Evolutionary conservation across 768 basidiomycete genomes (phyloP).

Genomic region (Panaeolus papilionaceus): DNA sequence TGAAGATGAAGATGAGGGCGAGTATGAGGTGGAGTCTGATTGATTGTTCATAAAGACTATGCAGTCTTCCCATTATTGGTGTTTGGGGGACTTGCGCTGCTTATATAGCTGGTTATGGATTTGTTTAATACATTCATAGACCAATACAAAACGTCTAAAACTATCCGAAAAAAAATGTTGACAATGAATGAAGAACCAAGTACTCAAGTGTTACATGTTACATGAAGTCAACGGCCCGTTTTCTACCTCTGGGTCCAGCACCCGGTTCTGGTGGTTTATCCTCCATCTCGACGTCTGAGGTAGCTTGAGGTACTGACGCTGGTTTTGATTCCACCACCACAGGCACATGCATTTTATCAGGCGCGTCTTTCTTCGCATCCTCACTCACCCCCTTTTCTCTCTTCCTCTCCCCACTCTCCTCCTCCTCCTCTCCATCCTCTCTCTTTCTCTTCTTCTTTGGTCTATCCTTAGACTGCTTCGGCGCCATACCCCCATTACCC

Average conservation of each 20-base stretch:
- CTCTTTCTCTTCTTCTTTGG: conserved; percentile 54
- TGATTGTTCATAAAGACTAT: neutral
- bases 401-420: conserved; percentile 58
- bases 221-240: conserved; percentile 80
- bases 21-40: conserved; percentile 18
- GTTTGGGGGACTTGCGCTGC: no score
- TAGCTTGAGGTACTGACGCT: conserved; percentile 6
- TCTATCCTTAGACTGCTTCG: conserved; percentile 42
- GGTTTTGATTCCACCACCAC: neutral
- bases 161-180: neutral
- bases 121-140: neutral
- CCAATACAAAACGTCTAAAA: conserved; percentile 6
- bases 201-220: conserved; percentile 34
- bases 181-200: neutral
- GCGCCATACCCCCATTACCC: conserved; percentile 43
- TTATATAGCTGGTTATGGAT: neutral
- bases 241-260: conserved; percentile 51
- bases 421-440: conserved; percentile 39
- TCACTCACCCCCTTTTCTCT: conserved; percentile 39
- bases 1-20: conserved; percentile 26
- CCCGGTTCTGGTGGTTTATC: conserved; percentile 29
- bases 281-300: conserved; percentile 24
- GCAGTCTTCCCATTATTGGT: no score
- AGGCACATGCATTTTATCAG: conserved; percentile 63
- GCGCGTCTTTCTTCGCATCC: conserved; percentile 59